Percentiles rank a stretch among this genome's conserved stretches.
Conservation (phyloP, 495 filamentous ascomycete species). For the Lasiosphaeria hispida region DNA sequence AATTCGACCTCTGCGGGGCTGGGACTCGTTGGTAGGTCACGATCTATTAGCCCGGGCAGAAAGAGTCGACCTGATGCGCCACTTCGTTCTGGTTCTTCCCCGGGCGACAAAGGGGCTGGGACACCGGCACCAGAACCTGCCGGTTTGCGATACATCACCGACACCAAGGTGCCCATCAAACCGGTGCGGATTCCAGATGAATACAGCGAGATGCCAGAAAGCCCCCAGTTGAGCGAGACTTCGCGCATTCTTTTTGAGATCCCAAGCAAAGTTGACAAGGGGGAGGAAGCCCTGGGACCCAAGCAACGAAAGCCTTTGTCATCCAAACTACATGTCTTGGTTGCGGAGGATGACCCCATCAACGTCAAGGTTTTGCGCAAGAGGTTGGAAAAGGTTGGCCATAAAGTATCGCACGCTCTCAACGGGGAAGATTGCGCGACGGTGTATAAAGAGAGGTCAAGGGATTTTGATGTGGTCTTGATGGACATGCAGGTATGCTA, state of each 20-base stretch:
- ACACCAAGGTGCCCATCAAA: conserved; percentile 38
- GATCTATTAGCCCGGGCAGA: conserved; percentile 23
- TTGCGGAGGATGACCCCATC: conserved; percentile 92
- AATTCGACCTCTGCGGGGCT: not conserved
- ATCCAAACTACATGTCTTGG: conserved; percentile 60
- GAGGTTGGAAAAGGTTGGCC: conserved; percentile 74
- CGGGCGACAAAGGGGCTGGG: not conserved
- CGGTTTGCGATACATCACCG: conserved; percentile 31
- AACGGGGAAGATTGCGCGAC: conserved; percentile 87
- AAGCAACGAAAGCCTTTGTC: not conserved
- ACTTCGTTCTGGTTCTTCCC: conserved; percentile 16
- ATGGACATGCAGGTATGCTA: conserved; percentile 92
- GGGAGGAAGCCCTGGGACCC: not conserved
- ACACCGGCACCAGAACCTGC: not conserved
- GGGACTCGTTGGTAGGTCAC: conserved; percentile 3
- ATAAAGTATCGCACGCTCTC: conserved; percentile 67
- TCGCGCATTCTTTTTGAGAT: conserved; percentile 40
- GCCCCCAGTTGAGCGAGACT: conserved; percentile 14
- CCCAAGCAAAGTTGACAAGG: conserved; percentile 3
- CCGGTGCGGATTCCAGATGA: conserved; percentile 42
- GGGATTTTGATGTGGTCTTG: conserved; percentile 75
- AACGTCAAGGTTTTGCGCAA: conserved; percentile 88
- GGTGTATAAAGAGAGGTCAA: conserved; percentile 58
- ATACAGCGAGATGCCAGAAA: conserved; percentile 22
- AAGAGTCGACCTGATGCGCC: conserved; percentile 7